phyloP scores from a whole-genome alignment of 129 eudicot genomes.

The Pulicaria dysenterica region DNA sequence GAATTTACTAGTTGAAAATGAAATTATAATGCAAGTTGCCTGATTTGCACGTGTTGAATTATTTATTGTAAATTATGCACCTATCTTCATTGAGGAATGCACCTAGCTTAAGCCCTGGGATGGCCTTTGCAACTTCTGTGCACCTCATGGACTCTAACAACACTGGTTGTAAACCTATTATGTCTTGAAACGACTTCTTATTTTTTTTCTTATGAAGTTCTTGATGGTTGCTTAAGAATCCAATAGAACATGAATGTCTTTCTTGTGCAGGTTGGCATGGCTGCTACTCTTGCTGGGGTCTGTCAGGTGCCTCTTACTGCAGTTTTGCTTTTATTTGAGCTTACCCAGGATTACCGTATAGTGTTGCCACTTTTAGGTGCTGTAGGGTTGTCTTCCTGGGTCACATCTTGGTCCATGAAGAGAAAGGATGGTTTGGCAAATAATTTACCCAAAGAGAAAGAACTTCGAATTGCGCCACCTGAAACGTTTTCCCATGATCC shows the following conservation, averaged over 20 bases:
- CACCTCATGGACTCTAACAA: neutral
- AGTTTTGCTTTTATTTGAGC: conserved; percentile 88
- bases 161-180: neutral
- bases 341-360: conserved; percentile 92
- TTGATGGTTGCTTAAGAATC: conserved; percentile 3
- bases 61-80: neutral
- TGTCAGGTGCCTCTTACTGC: conserved; percentile 92
- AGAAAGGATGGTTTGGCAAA: conserved; percentile 30
- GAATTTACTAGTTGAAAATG: neutral
- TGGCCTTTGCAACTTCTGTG: neutral
- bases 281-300: conserved; percentile 98
- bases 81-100: neutral
- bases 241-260: conserved; percentile 1
- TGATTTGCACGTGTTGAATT: neutral
- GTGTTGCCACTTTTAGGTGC: conserved; percentile 92
- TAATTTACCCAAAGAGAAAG: conserved; percentile 29
- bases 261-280: conserved; percentile 89
- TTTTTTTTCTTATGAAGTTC: neutral
- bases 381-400: conserved; percentile 89
- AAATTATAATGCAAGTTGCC: neutral
- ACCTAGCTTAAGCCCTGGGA: too few relatives aligned
- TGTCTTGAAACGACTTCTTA: conserved; percentile 1
- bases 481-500: conserved; percentile 30
- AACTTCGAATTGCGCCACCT: conserved; percentile 9
- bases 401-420: conserved; percentile 61